phyloP scores from a whole-genome alignment of 2,329 filamentous ascomycete genomes.

The Orbilia oligospora region DNA sequence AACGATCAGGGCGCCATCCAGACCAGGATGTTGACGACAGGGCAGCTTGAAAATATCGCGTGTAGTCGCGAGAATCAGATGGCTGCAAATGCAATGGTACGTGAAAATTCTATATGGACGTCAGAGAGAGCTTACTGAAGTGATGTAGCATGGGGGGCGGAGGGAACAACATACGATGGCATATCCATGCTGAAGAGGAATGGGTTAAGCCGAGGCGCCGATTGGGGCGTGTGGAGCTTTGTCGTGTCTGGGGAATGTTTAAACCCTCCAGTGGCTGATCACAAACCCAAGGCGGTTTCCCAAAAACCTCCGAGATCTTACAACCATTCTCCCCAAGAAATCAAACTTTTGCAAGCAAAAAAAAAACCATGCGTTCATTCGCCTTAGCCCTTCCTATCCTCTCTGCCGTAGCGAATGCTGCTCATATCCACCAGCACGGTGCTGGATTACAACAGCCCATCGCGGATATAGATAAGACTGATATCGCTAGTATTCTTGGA shows the following conservation, averaged over 20 bases:
- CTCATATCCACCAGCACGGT: conserved; percentile 39
- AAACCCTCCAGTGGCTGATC: conserved; percentile 2
- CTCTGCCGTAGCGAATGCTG: conserved; percentile 31
- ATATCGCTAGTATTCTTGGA: conserved; percentile 39
- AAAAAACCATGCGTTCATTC: conserved; percentile 33
- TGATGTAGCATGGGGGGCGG: background rate
- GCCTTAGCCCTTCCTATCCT: conserved; percentile 45
- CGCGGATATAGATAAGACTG: conserved; percentile 33
- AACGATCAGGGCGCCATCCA: conserved; percentile 74
- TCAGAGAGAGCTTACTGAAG: conserved; percentile 13
- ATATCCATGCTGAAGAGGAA: conserved; percentile 35
- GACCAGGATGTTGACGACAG: conserved; percentile 69
- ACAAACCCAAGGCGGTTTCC: background rate
- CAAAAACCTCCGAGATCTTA: conserved; percentile 28
- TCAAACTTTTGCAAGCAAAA: conserved; percentile 1
- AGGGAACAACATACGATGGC: conserved; percentile 41
- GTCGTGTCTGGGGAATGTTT: conserved; percentile 10
- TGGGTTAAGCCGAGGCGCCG: conserved; percentile 2
- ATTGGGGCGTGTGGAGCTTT: conserved; percentile 22
- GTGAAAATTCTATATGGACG: conserved; percentile 68
- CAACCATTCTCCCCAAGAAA: conserved; percentile 34
- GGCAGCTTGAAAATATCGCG: conserved; percentile 72
- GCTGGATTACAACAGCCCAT: conserved; percentile 54
- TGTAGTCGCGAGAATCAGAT: conserved; percentile 75
- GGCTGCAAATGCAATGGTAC: conserved; percentile 76